phyloP scores from a whole-genome alignment of 768 basidiomycete genomes.

The Russula virescens region DNA sequence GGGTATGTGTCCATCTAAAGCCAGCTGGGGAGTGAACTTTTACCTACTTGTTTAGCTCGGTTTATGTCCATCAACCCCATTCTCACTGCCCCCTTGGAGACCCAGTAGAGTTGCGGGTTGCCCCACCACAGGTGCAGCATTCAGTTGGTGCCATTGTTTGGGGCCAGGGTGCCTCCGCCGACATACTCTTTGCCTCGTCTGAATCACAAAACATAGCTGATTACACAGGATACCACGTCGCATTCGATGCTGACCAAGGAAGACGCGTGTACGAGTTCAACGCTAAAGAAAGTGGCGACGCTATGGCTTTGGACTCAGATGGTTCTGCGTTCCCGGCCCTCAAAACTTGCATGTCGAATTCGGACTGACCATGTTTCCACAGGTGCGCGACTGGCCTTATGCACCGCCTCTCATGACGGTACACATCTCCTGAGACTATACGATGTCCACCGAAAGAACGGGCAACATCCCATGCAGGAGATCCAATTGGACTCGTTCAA shows the following conservation, averaged over 20 bases:
- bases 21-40: not conserved
- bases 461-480: not conserved
- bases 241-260: conserved; percentile 17
- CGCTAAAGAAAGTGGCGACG: conserved; percentile 21
- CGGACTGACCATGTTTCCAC: not conserved
- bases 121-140: conserved; percentile 11
- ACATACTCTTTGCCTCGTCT: conserved; percentile 23
- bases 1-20: conserved; percentile 12
- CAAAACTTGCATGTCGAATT: too few species aligned
- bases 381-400: conserved; percentile 19
- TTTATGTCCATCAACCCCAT: conserved; percentile 10
- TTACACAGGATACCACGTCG: conserved; percentile 14
- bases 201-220: conserved; percentile 15
- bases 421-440: conserved; percentile 14
- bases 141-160: conserved; percentile 19
- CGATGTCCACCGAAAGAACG: conserved; percentile 16
- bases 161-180: conserved; percentile 12
- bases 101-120: conserved; percentile 8
- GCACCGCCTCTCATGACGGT: conserved; percentile 1
- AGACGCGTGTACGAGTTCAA: conserved; percentile 2
- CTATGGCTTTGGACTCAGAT: conserved; percentile 19
- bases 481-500: conserved; percentile 5
- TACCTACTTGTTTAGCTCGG: conserved; percentile 2
- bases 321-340: conserved; percentile 1
- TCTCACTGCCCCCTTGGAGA: not conserved